phyloP scores from a whole-genome alignment of 1,284 basidiomycete genomes.

The Ustilago esculenta region DNA sequence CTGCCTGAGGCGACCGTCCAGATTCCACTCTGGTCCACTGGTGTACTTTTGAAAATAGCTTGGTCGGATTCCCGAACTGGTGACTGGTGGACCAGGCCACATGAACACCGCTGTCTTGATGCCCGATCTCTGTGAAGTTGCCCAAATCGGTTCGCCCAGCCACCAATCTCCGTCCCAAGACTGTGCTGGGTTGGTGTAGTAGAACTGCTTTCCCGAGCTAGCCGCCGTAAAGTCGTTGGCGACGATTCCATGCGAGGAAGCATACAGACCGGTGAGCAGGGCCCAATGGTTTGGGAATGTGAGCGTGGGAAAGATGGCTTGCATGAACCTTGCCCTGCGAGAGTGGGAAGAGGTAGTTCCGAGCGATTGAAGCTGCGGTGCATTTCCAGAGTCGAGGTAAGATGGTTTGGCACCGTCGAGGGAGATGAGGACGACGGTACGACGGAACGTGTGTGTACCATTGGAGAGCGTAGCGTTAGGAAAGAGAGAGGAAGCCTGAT shows the following conservation, averaged over 20 bases:
- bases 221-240: constrained; percentile 81
- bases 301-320: constrained; percentile 84
- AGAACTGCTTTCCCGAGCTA: constrained; percentile 27
- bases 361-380: constrained; percentile 74
- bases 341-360: neutral
- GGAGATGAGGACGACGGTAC: constrained; percentile 83
- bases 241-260: constrained; percentile 77
- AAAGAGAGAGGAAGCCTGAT: constrained; percentile 5
- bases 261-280: constrained; percentile 68
- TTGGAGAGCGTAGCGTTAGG: constrained; percentile 24
- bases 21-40: constrained; percentile 32
- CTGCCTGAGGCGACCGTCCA: constrained; percentile 12
- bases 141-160: constrained; percentile 53
- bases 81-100: constrained; percentile 58
- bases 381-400: constrained; percentile 82
- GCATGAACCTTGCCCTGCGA: constrained; percentile 70
- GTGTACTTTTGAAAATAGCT: constrained; percentile 52
- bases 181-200: constrained; percentile 43
- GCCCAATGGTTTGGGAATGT: constrained; percentile 76
- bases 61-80: constrained; percentile 7
- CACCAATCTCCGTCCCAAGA: constrained; percentile 51
- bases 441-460: constrained; percentile 43
- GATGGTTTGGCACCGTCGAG: constrained; percentile 87
- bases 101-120: constrained; percentile 41
- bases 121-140: constrained; percentile 27